These are phyloP conservation scores for Magnusiomyces magnusii DNA, from an alignment of 1,139 yeast genomes.

Conservation along the genomic window DNA sequence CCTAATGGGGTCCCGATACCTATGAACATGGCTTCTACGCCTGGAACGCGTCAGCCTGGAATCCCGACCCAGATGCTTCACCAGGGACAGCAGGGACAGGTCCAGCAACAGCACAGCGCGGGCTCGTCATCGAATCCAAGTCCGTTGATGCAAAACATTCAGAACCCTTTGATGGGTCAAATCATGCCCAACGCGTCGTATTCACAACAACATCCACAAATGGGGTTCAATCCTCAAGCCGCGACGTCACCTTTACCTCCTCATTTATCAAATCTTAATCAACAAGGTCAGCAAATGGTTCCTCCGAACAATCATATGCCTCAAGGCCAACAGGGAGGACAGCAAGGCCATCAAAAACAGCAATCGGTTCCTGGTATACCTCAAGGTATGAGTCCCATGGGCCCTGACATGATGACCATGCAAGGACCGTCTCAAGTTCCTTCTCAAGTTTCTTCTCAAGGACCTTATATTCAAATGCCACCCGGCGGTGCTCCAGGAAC, in stretches of 20 bases:
- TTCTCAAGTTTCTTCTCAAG: neutral
- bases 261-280: conserved; percentile 1
- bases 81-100: neutral
- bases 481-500: conserved; percentile 7
- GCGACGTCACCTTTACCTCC: conserved; percentile 4
- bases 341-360: neutral
- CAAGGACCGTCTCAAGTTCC: no score
- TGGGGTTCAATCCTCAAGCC: conserved; percentile 4
- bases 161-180: conserved; percentile 4
- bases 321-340: no score
- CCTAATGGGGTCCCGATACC: conserved; percentile 8
- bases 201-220: neutral
- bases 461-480: conserved; percentile 8
- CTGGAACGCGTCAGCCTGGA: neutral
- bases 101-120: neutral
- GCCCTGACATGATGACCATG: conserved; percentile 1
- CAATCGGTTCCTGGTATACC: neutral
- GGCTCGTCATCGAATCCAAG: neutral
- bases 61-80: neutral
- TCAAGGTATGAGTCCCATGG: conserved; percentile 3
- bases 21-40: neutral
- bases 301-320: no score
- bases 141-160: neutral
- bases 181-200: conserved; percentile 2
- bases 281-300: neutral